These are phyloP conservation scores for Monosporascus sp. DNA, from an alignment of 2,329 filamentous ascomycete genomes.

Conservation along the genomic window DNA sequence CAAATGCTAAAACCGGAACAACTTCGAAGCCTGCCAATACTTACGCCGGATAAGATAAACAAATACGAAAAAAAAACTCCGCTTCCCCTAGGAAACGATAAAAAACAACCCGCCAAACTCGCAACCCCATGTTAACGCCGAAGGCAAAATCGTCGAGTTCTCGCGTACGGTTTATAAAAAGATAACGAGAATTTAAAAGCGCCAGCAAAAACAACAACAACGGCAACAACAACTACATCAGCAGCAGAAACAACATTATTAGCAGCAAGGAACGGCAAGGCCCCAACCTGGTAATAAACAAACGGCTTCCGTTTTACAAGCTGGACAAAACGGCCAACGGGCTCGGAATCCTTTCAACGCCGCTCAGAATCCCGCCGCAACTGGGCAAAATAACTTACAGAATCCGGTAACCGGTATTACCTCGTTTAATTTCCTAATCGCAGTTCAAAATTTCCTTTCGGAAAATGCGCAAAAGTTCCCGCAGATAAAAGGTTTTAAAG, in stretches of 20 bases:
- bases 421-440: not conserved
- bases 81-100: constrained; percentile 44
- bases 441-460: constrained; percentile 3
- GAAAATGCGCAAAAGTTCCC: not conserved
- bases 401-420: constrained; percentile 2
- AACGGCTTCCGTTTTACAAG: constrained; percentile 29
- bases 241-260: too few relatives aligned
- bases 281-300: constrained; percentile 16
- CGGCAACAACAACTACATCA: too few relatives aligned
- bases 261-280: constrained; percentile 15
- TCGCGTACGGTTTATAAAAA: constrained; percentile 51
- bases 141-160: constrained; percentile 56
- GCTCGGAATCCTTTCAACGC: not conserved
- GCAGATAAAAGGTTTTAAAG: constrained; percentile 9
- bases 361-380: constrained; percentile 7
- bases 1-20: constrained; percentile 39
- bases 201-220: constrained; percentile 9
- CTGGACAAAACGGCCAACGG: constrained; percentile 13
- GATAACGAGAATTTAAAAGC: constrained; percentile 32
- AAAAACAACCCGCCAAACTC: constrained; percentile 44
- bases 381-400: constrained; percentile 13
- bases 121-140: constrained; percentile 43
- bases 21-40: constrained; percentile 43
- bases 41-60: constrained; percentile 49
- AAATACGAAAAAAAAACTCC: constrained; percentile 56